Conservation (phyloP, 2,329 filamentous ascomycete genomes). For the Penicillium crustosum region DNA sequence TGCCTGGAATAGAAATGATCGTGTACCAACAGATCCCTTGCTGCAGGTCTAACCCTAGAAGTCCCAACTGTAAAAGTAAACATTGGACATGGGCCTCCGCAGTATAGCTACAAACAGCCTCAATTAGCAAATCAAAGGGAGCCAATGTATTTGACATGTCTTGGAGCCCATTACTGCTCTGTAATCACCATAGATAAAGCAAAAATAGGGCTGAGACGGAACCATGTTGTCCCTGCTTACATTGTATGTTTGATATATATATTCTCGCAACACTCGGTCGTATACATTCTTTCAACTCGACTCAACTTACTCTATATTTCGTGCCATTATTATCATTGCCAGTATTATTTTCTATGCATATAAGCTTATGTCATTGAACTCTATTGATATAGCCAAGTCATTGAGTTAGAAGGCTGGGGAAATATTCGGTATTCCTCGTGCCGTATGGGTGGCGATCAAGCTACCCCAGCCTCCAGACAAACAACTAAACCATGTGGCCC, state of each 20-base stretch:
- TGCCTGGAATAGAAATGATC: not conserved
- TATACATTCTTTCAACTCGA: not conserved
- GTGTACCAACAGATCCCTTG: constrained; percentile 3
- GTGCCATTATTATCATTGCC: not conserved
- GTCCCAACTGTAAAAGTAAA: not conserved
- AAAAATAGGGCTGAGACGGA: not conserved
- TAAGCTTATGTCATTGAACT: no score
- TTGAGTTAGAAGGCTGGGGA: not conserved
- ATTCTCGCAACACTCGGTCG: not conserved
- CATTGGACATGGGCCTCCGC: not conserved
- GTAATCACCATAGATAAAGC: not conserved
- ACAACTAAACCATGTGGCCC: not conserved
- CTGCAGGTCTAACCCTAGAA: not conserved
- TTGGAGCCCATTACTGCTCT: not conserved
- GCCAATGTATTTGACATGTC: not conserved
- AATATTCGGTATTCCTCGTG: not conserved
- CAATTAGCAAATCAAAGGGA: no score
- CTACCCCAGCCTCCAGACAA: not conserved
- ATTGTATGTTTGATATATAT: not conserved
- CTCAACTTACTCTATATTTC: no score
- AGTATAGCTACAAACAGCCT: not conserved
- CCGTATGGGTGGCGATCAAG: constrained; percentile 1
- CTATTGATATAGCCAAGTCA: not conserved
- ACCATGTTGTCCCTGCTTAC: not conserved
- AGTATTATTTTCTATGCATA: not conserved